A percentile compares a stretch with the other conserved stretches of the same genome.
These are phyloP conservation scores for Lactifluus echinatus DNA, from an alignment of 768 basidiomycete species.

Conservation along the genomic window DNA sequence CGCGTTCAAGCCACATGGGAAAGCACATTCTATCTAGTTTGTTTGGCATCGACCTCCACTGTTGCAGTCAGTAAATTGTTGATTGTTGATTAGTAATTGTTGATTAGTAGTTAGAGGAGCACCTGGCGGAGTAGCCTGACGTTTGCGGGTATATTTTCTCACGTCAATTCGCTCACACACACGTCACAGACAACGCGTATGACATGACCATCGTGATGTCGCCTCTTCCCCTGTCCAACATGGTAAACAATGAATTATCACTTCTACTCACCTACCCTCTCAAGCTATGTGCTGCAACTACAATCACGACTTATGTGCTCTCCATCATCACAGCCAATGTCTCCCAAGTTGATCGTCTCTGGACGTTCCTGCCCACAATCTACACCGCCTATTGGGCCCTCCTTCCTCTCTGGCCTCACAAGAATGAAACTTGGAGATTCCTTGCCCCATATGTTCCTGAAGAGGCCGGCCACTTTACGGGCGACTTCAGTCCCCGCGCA, in stretches of 20 bases:
- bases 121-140: no score
- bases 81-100: no score
- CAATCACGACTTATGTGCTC: conserved; percentile 42
- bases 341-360: conserved; percentile 79
- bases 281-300: conserved; percentile 46
- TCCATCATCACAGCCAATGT: conserved; percentile 70
- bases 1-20: no score
- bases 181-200: no score
- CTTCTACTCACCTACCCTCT: conserved; percentile 43
- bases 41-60: no score
- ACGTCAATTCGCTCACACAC: no score
- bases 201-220: conserved; percentile 2
- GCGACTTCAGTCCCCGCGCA: conserved; percentile 62
- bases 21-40: no score
- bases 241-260: background rate
- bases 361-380: conserved; percentile 67
- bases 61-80: no score
- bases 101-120: no score
- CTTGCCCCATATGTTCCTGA: conserved; percentile 51
- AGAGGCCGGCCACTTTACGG: conserved; percentile 27
- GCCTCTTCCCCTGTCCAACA: background rate
- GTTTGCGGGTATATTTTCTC: no score
- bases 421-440: conserved; percentile 31
- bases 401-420: conserved; percentile 45
- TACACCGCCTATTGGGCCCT: conserved; percentile 81